A percentile compares a stretch with the other conserved stretches of the same genome.
These are phyloP conservation scores for Apiospora phragmitis DNA, from an alignment of 2,329 filamentous ascomycete species.

Conservation along the genomic window DNA sequence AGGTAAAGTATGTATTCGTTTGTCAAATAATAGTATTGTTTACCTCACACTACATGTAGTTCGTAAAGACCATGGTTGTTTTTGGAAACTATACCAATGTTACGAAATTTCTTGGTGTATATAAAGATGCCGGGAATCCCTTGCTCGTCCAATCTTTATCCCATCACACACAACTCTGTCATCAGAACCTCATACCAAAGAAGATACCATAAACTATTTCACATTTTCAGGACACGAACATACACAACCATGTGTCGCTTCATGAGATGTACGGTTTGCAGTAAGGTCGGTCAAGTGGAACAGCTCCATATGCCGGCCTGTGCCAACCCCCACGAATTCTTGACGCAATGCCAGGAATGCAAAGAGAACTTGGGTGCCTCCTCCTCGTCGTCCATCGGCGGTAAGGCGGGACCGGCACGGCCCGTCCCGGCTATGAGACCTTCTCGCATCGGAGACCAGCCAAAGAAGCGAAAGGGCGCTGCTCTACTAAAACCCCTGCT, in stretches of 20 bases:
- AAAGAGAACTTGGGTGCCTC: not conserved
- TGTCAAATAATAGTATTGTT: not conserved
- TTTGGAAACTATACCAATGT: not conserved
- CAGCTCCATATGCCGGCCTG: not conserved
- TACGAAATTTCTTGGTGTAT: not conserved
- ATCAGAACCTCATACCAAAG: not conserved
- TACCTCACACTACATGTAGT: too few relatives aligned
- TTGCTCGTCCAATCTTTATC: not conserved
- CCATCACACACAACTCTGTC: not conserved
- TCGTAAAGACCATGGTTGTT: not conserved
- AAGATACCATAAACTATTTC: rapidly evolving
- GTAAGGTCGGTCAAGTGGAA: not conserved
- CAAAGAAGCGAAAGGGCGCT: not conserved
- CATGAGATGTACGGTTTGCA: not conserved
- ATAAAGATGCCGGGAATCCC: not conserved
- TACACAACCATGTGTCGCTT: not conserved
- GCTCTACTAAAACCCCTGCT: not conserved
- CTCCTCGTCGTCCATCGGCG: not conserved
- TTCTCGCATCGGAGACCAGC: too few relatives aligned
- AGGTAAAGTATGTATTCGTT: not conserved
- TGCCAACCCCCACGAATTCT: not conserved
- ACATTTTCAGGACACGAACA: not conserved
- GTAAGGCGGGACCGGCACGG: not conserved
- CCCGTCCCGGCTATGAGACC: not conserved
- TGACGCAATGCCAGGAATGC: not conserved